Percentiles rank a stretch among this genome's conserved stretches.
Conservation (phyloP, 75 land plant species). For the Azolla pinnata region DNA sequence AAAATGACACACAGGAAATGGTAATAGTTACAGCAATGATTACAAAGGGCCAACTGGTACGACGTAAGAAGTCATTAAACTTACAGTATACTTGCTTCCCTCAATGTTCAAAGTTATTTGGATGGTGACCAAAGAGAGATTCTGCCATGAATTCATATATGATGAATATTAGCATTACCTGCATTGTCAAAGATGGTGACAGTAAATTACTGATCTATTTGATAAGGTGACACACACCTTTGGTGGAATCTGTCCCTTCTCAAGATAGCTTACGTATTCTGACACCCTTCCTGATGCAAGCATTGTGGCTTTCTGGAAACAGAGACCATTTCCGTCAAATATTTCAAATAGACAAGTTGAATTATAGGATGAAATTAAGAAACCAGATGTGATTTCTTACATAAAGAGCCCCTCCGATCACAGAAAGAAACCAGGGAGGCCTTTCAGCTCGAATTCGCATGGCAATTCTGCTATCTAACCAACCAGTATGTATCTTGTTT, state of each 20-base stretch:
- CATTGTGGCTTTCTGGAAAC: slow-evolving; percentile 72
- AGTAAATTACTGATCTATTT: neutral
- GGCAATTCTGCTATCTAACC: slow-evolving; percentile 96
- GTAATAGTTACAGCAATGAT: neutral
- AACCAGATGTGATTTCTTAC: slow-evolving; percentile 36
- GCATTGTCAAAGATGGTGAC: neutral
- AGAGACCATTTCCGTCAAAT: neutral
- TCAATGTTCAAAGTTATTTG: slow-evolving; percentile 83
- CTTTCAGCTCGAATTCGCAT: slow-evolving; percentile 96
- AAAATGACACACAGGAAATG: neutral
- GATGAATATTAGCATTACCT: no score
- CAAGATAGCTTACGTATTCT: slow-evolving; percentile 93
- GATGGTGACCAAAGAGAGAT: slow-evolving; percentile 85
- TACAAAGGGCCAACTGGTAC: no score
- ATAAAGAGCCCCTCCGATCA: slow-evolving; percentile 90
- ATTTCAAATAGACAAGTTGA: neutral
- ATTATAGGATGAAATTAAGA: neutral
- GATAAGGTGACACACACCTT: no score
- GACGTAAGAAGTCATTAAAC: slow-evolving; percentile 1
- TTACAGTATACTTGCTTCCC: slow-evolving; percentile 92
- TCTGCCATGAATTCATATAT: slow-evolving; percentile 38
- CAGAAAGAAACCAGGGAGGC: slow-evolving; percentile 95
- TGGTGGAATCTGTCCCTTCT: slow-evolving; percentile 96
- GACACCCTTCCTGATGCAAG: slow-evolving; percentile 88
- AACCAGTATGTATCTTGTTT: slow-evolving; percentile 96